These are phyloP conservation scores for Protea cynaroides DNA, from an alignment of 164 flowering plant species.

Conservation along the genomic window DNA sequence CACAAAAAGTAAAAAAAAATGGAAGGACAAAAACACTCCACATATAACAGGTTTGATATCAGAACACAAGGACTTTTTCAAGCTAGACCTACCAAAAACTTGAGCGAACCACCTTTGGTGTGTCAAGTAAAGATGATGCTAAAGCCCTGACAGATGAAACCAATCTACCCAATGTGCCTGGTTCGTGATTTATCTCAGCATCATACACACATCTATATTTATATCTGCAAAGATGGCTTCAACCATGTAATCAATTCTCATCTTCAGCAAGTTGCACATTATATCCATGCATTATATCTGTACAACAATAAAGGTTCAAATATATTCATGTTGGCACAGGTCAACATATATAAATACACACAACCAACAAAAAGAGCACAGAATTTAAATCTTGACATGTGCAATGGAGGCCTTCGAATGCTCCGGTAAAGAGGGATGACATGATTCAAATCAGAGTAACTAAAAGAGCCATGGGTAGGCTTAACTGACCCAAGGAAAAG, in stretches of 20 bases:
- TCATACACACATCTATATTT: not conserved
- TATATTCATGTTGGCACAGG: too few species aligned
- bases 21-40: not conserved
- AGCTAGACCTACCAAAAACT: not conserved
- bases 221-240: not conserved
- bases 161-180: conserved; percentile 1
- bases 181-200: conserved; percentile 1
- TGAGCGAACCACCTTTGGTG: too few species aligned
- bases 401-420: too few species aligned
- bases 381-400: too few species aligned
- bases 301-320: conserved; percentile 7
- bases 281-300: conserved; percentile 63
- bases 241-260: conserved; percentile 26
- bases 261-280: conserved; percentile 59
- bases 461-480: too few species aligned
- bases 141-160: too few species aligned
- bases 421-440: too few species aligned
- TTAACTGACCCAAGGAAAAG: too few species aligned
- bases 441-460: too few species aligned
- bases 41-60: not conserved
- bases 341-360: too few species aligned
- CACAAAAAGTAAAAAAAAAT: conserved; percentile 2
- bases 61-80: conserved; percentile 10
- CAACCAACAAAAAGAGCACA: too few species aligned
- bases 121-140: too few species aligned